These are phyloP conservation scores for Amaranthus hypochondriacus DNA, from an alignment of 148 eudicot genomes.

Conservation along the genomic window DNA sequence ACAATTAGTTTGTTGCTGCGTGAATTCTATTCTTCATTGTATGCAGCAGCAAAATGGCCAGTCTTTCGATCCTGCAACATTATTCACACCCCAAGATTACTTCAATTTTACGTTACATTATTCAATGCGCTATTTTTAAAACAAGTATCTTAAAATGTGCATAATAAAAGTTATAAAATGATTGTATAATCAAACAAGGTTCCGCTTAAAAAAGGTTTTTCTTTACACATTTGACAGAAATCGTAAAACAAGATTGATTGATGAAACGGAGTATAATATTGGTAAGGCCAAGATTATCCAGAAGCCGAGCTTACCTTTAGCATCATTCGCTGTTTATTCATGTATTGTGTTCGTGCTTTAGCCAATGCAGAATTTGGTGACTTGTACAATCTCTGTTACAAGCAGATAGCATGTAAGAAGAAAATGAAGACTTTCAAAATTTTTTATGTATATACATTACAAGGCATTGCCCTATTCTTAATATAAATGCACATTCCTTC, in stretches of 20 bases:
- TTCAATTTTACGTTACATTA: not conserved
- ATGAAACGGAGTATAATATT: not conserved
- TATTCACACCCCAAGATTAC: not conserved
- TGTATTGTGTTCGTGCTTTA: slow-evolving; percentile 74
- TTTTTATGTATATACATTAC: too few relatives aligned
- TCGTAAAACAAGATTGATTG: too few relatives aligned
- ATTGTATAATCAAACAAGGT: not conserved
- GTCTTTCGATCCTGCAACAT: slow-evolving; percentile 47
- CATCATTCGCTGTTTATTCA: slow-evolving; percentile 71
- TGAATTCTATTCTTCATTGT: slow-evolving; percentile 21
- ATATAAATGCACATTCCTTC: not conserved
- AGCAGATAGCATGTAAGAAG: not conserved
- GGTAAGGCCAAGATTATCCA: not conserved
- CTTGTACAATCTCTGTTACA: slow-evolving; percentile 62
- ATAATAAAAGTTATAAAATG: not conserved
- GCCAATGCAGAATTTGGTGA: slow-evolving; percentile 71
- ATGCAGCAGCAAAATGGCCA: slow-evolving; percentile 47
- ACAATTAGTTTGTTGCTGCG: not conserved
- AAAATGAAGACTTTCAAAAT: not conserved
- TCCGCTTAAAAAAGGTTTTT: too few relatives aligned
- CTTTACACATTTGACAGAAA: too few relatives aligned
- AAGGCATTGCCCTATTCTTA: not conserved
- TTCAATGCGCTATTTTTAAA: not conserved
- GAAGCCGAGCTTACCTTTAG: slow-evolving; percentile 40
- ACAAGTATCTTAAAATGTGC: too few relatives aligned